Conservation (phyloP, 495 filamentous ascomycete species). For the Lasiosphaeria ovina region DNA sequence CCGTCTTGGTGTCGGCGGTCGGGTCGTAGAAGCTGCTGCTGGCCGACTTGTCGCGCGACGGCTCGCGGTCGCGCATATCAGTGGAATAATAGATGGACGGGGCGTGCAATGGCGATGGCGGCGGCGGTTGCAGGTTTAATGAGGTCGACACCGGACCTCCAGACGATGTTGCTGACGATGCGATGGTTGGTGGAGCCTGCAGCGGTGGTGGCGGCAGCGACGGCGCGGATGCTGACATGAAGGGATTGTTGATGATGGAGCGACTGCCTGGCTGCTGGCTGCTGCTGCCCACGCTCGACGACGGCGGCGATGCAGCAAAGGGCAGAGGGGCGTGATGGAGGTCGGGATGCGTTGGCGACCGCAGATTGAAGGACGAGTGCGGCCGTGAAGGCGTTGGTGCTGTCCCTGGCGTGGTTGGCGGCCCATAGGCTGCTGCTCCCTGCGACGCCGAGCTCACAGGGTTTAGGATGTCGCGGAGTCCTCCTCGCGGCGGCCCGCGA, state of each 20-base stretch:
- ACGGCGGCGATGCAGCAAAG: slow-evolving; percentile 28
- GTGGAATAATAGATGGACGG: slow-evolving; percentile 31
- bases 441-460: slow-evolving; percentile 33
- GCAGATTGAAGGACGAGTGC: slow-evolving; percentile 35
- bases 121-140: neutral
- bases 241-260: slow-evolving; percentile 36
- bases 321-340: slow-evolving; percentile 32
- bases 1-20: slow-evolving; percentile 47
- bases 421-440: slow-evolving; percentile 12
- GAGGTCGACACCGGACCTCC: slow-evolving; percentile 22
- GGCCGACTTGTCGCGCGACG: slow-evolving; percentile 42
- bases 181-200: slow-evolving; percentile 28
- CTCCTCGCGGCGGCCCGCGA: slow-evolving; percentile 30
- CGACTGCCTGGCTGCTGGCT: slow-evolving; percentile 27
- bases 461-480: slow-evolving; percentile 40
- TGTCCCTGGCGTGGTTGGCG: slow-evolving; percentile 21
- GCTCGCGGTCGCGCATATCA: slow-evolving; percentile 32
- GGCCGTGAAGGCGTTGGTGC: slow-evolving; percentile 26
- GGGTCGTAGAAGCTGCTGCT: slow-evolving; percentile 56
- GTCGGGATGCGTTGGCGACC: slow-evolving; percentile 41
- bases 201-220: slow-evolving; percentile 26
- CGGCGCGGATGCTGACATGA: slow-evolving; percentile 24
- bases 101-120: slow-evolving; percentile 35
- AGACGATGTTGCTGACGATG: slow-evolving; percentile 15
- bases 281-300: slow-evolving; percentile 10